Evolutionary conservation across 139 green algal species (phyloP), one percentile per base, ranked within the genome.

Genomic region (Chlorella sp.): DNA sequence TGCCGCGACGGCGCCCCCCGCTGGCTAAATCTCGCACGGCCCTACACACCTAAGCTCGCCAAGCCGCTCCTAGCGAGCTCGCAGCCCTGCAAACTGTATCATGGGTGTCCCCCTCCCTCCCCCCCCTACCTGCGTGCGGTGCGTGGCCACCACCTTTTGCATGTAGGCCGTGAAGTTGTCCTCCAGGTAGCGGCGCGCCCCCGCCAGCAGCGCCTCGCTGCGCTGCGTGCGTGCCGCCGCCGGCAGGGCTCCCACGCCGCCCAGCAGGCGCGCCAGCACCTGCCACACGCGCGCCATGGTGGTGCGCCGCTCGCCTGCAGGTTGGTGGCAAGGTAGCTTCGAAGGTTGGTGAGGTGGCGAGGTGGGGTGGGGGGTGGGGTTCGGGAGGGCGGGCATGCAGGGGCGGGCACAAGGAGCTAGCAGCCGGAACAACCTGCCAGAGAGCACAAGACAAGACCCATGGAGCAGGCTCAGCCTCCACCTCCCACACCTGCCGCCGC

Each of bases 221-320:
- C 89, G 83, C 90, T 88, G 86, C 73, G 73, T 48, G 34, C 32
- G 75, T 3, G 78, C 90, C 32, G 73, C 89, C 19, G 73, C 85
- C 26, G 91, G 79, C 28, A 88, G 82, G n/a, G 89, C 42, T 19
- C 28, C 83, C 48, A 89, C 91, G 64, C 93, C 91, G 3, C 22
- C 86, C 85, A 97, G 86, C 26, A 97, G 90, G 60, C 94, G 85
- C 22, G 73, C 73, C 85, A 97, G 90, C 82, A 98, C 91, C 37
- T 94, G 83, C 96, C 96, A 98, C 42, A 93, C 90, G 57, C 76
- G 88, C 61, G 81, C 86, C 89, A 98, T 95, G 76, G 88, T 91
- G 26, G 91, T 94, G 68, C 90, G 42, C 40, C 57, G 86, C 77
- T 91, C 87, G 48, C 90, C 90, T 83, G 68, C 86, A 60, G 48